A percentile compares a stretch with the other conserved stretches of the same genome.
phyloP scores from a whole-genome alignment of 2,329 filamentous ascomycete genomes.

The Aspergillus versicolor region DNA sequence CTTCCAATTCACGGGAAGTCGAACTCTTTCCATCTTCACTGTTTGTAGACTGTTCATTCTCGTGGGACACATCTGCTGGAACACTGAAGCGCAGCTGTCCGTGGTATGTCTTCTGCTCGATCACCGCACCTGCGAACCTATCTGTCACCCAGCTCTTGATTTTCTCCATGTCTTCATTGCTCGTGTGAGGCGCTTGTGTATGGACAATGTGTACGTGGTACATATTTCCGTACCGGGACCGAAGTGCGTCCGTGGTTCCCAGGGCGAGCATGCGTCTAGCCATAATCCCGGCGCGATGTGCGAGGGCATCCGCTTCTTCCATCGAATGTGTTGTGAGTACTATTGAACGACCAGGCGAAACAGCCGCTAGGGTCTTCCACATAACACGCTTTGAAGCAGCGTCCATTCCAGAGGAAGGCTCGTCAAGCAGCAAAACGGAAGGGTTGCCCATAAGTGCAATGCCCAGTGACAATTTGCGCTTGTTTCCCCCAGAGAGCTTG shows the following conservation, averaged over 20 bases:
- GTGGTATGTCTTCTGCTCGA: conserved; percentile 76
- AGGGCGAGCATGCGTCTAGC: conserved; percentile 81
- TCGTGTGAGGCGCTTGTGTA: conserved; percentile 70
- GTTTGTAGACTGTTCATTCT: background rate
- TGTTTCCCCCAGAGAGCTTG: conserved; percentile 85
- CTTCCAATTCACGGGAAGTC: background rate
- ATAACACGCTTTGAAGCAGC: conserved; percentile 88
- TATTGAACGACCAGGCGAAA: conserved; percentile 75
- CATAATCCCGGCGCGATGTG: conserved; percentile 80
- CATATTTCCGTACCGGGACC: conserved; percentile 72
- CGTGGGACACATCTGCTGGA: conserved; percentile 41
- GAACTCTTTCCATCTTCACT: background rate
- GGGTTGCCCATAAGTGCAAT: conserved; percentile 94
- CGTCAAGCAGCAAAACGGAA: conserved; percentile 80
- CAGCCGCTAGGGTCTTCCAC: conserved; percentile 79
- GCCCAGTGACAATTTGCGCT: conserved; percentile 84
- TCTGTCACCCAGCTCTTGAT: conserved; percentile 66
- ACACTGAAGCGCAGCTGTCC: conserved; percentile 86
- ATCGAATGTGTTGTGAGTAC: conserved; percentile 90
- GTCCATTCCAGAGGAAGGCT: conserved; percentile 85
- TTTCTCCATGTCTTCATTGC: conserved; percentile 63
- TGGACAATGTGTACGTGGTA: conserved; percentile 82
- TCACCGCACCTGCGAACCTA: conserved; percentile 62
- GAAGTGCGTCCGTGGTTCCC: conserved; percentile 70
- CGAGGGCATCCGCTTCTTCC: conserved; percentile 91